Evolutionary conservation across 2,329 filamentous ascomycete species (phyloP), one percentile per base, ranked within the genome.

Genomic region (Myriosclerotinia curreyana): DNA sequence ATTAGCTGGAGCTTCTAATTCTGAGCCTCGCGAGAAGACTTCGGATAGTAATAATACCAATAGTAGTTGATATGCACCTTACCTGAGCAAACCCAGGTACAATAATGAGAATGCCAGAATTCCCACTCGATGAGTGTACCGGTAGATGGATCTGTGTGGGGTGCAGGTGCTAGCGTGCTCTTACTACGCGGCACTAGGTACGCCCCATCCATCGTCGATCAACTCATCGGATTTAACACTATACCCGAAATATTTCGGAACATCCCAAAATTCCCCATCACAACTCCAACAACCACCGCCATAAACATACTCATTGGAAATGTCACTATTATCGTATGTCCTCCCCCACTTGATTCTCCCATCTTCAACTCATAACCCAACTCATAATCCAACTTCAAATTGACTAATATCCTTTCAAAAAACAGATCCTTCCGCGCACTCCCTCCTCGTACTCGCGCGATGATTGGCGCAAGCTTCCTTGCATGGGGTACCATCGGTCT

Each of bases 401-500:
- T 12, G 36, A 44, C 34, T 31, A 31, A 61, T 12, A 14, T 28
- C 14, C 40, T 17, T 38, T 53, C 17, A 17, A 14, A 40, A 20
- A 51, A 31, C 44, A 73, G 72, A 64, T 60, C 60, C 8, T 96
- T 92, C 79, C 87, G 83, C 73, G 85, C 83, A 71, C 86, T 96
- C 62, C 79, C 87, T 4, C 83, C 88, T 22, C 87, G 84, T 70
- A 88, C 89, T 31, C 89, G 90, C 64, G 77, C 91, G 50, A 77
- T 87, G 55, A 81, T 96, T 67, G 93, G 93, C 70, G 75, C 86
- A 56, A 89, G 86, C 70, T 77, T 96, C 69, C 85, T 96, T 73
- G 84, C 84, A 42, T 96, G 92, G 85, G 91, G 91, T 17, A 78
- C 80, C 49, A 78, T 86, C 49, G 93, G 91, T 20, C 81, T 95